Percentiles rank a stretch among this genome's conserved stretches.
Conservation (phyloP, 208 protist genomes). For the Trypanosomatidae sp. region DNA sequence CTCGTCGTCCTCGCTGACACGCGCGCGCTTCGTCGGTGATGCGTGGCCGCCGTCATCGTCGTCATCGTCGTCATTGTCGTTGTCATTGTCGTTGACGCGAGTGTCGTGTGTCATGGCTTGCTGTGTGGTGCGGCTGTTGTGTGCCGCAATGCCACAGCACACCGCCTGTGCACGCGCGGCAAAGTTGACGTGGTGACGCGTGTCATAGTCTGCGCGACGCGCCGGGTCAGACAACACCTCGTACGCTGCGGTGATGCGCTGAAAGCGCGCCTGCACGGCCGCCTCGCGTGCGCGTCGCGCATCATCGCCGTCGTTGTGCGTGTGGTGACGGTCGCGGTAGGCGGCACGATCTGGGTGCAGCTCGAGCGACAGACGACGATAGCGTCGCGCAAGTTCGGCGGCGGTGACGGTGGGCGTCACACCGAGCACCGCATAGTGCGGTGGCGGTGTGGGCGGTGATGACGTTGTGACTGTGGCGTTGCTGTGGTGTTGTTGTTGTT, state of each 20-base stretch:
- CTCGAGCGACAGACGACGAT: conserved; percentile 49
- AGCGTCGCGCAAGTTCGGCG: conserved; percentile 36
- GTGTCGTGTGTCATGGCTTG: conserved; percentile 1
- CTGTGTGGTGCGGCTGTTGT: conserved; percentile 12
- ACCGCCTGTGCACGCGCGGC: conserved; percentile 16
- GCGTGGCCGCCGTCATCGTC: background rate
- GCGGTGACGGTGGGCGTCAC: conserved; percentile 31
- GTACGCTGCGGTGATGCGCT: conserved; percentile 65
- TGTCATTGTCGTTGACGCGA: background rate
- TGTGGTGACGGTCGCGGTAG: conserved; percentile 15
- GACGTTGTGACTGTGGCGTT: background rate
- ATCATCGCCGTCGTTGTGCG: background rate
- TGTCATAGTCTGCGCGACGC: conserved; percentile 48
- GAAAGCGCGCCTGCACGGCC: conserved; percentile 27
- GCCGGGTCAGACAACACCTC: conserved; percentile 48
- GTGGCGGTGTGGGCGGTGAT: conserved; percentile 5
- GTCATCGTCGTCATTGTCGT: background rate
- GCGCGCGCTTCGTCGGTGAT: background rate
- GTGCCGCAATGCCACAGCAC: conserved; percentile 11
- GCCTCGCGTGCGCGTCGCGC: conserved; percentile 1
- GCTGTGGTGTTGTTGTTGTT: background rate
- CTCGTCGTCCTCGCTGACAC: conserved; percentile 1
- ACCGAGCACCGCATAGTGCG: conserved; percentile 55
- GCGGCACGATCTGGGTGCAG: conserved; percentile 66
- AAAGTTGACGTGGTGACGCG: conserved; percentile 64